Percentiles rank a stretch among this genome's conserved stretches.
Evolutionary conservation across 192 early-diverging fungal species (phyloP).

Genomic region (Podila clonocystis): DNA sequence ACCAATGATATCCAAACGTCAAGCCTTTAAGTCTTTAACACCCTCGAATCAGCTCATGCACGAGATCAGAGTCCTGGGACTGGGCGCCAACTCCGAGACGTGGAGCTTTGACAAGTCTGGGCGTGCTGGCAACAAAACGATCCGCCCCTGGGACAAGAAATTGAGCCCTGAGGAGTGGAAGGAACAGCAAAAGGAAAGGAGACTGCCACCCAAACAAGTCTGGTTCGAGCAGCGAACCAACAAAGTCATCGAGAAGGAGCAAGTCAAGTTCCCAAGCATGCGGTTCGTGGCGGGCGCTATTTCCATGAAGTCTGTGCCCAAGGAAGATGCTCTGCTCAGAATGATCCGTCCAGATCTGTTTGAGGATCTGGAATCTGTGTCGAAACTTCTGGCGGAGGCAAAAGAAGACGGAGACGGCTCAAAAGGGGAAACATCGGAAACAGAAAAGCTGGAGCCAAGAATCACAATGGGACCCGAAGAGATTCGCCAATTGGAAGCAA

Average conservation of each 20-base stretch:
- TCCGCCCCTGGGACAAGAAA: slow-evolving; percentile 49
- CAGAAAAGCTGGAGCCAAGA: not conserved
- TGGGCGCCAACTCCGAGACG: slow-evolving; percentile 28
- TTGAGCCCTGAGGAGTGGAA: slow-evolving; percentile 24
- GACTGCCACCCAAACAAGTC: slow-evolving; percentile 34
- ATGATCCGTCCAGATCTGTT: slow-evolving; percentile 36
- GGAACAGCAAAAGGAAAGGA: slow-evolving; percentile 15
- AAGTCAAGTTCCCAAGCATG: slow-evolving; percentile 43
- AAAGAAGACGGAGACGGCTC: not conserved
- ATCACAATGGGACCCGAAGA: slow-evolving; percentile 11
- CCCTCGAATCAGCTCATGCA: slow-evolving; percentile 41
- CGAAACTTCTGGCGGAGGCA: slow-evolving; percentile 14
- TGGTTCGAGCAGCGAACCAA: slow-evolving; percentile 38
- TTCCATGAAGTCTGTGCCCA: slow-evolving; percentile 27
- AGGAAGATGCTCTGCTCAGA: slow-evolving; percentile 14
- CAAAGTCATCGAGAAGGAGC: slow-evolving; percentile 42
- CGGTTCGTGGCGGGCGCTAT: slow-evolving; percentile 31
- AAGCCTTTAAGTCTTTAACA: slow-evolving; percentile 30
- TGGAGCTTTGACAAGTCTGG: slow-evolving; percentile 43
- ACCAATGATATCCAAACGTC: slow-evolving; percentile 26
- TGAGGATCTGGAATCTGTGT: slow-evolving; percentile 28
- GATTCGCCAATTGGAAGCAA: slow-evolving; percentile 10
- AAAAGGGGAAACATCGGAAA: not conserved
- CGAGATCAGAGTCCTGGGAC: slow-evolving; percentile 37
- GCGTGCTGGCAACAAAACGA: slow-evolving; percentile 25